These are phyloP conservation scores for Phylloporus arenicola DNA, from an alignment of 768 basidiomycete species.

Conservation along the genomic window DNA sequence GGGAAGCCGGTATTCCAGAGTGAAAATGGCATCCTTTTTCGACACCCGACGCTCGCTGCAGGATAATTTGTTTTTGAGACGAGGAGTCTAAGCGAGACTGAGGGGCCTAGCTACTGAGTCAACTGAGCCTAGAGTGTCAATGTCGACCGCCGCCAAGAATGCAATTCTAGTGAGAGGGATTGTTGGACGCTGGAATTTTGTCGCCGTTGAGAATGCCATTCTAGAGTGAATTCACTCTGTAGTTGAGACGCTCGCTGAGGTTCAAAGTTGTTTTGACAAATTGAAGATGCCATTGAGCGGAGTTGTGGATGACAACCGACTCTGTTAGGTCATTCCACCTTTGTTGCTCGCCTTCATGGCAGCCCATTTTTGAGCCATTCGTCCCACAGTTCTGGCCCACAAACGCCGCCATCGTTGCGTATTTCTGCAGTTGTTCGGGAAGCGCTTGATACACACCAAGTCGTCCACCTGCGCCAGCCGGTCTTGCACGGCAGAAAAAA, in stretches of 20 bases:
- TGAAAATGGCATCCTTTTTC: background rate
- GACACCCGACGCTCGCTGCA: no score
- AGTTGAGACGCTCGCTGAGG: background rate
- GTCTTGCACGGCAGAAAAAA: slow-evolving; percentile 1
- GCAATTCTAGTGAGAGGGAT: no score
- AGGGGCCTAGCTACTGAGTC: background rate
- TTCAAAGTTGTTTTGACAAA: background rate
- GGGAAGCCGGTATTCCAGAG: slow-evolving; percentile 4
- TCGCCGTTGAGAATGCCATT: background rate
- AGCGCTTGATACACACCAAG: slow-evolving; percentile 8
- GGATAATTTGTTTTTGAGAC: background rate
- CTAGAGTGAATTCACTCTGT: background rate
- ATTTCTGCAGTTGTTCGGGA: background rate
- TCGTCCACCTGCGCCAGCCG: background rate
- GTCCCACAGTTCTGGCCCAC: slow-evolving; percentile 9
- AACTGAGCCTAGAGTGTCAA: background rate
- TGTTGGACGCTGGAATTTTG: no score
- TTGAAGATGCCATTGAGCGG: background rate
- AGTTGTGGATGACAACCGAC: background rate
- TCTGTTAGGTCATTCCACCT: background rate
- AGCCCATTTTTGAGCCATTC: background rate
- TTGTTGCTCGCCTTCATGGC: background rate
- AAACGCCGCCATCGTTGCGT: background rate
- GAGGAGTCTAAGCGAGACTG: background rate
- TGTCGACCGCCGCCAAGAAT: background rate